These are phyloP conservation scores for Helianthus annuus DNA, from an alignment of 129 eudicot genomes.

Conservation along the genomic window HanXRQr2.0-SUNRISE NC_035442.2:42100541-42101040, in stretches of 20 bases:
- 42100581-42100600: slow-evolving; percentile 72
- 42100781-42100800: slow-evolving; percentile 76
- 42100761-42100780: slow-evolving; percentile 83
- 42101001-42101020: slow-evolving; percentile 82
- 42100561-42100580: slow-evolving; percentile 65
- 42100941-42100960: slow-evolving; percentile 84
- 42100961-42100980: slow-evolving; percentile 65
- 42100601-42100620: slow-evolving; percentile 79
- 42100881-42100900: slow-evolving; percentile 82
- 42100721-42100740: slow-evolving; percentile 89
- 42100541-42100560: slow-evolving; percentile 77
- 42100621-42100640: slow-evolving; percentile 70
- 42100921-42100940: slow-evolving; percentile 79
- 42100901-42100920: slow-evolving; percentile 65
- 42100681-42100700: slow-evolving; percentile 68
- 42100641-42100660: slow-evolving; percentile 83
- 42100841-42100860: slow-evolving; percentile 64
- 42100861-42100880: slow-evolving; percentile 67
- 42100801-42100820: slow-evolving; percentile 57
- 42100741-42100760: slow-evolving; percentile 56
- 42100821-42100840: slow-evolving; percentile 64
- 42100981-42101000: slow-evolving; percentile 50
- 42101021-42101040: slow-evolving; percentile 30
- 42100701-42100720: slow-evolving; percentile 82
- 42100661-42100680: slow-evolving; percentile 74